These are phyloP conservation scores for Ustilago nuda DNA, from an alignment of 1,284 basidiomycete species.

Conservation along the genomic window DNA sequence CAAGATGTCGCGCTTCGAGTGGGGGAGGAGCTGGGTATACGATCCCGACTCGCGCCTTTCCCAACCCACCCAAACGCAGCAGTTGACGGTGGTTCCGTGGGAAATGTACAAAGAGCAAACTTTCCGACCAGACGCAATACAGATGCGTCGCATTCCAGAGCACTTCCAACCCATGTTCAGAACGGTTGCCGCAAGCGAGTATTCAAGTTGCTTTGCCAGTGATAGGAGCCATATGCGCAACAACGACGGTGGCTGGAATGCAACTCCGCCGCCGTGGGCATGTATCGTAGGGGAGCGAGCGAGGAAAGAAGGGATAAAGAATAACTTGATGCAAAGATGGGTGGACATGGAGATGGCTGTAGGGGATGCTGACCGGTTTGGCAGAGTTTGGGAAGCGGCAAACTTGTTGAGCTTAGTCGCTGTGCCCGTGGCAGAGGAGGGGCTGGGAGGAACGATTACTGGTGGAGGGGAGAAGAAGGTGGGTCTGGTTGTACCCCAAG, in stretches of 20 bases:
- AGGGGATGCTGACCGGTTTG: constrained; percentile 2
- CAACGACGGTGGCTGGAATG: constrained; percentile 5
- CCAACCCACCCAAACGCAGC: neutral
- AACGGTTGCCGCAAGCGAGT: constrained; percentile 22
- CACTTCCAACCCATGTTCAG: constrained; percentile 34
- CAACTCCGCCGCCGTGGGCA: constrained; percentile 30
- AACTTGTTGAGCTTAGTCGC: constrained; percentile 2
- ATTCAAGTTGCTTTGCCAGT: constrained; percentile 43
- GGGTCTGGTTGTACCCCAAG: too few relatives aligned
- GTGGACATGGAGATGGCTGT: constrained; percentile 15
- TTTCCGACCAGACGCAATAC: constrained; percentile 3
- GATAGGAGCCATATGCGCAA: constrained; percentile 57
- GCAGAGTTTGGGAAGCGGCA: neutral
- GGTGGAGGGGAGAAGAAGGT: neutral
- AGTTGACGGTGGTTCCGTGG: constrained; percentile 8
- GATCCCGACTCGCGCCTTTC: constrained; percentile 45
- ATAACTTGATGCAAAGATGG: constrained; percentile 41
- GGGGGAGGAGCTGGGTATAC: constrained; percentile 50
- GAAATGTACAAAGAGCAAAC: constrained; percentile 23
- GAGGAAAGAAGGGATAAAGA: neutral
- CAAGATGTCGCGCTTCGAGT: neutral
- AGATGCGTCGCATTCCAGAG: neutral
- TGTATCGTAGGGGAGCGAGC: constrained; percentile 20
- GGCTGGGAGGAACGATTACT: neutral
- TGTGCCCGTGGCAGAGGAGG: neutral